A percentile compares a stretch with the other conserved stretches of the same genome.
Evolutionary conservation across 768 basidiomycete species (phyloP).

Genomic region (Pleurotus sapidus): DNA sequence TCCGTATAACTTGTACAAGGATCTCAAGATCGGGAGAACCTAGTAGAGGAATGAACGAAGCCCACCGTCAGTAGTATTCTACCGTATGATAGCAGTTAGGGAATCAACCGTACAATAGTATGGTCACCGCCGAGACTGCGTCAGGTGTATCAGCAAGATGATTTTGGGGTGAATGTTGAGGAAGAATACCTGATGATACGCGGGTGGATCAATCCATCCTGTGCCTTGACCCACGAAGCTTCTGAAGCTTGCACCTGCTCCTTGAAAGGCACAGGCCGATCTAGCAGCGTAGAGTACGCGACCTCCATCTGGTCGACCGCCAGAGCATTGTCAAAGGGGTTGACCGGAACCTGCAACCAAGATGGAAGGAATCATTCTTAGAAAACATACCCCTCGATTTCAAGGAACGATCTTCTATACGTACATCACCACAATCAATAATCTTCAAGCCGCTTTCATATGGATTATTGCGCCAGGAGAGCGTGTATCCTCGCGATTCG

Average conservation of each 20-base stretch:
- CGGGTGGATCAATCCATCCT: conserved; percentile 66
- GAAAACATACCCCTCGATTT: neutral
- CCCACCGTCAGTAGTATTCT: conserved; percentile 6
- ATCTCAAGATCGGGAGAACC: conserved; percentile 80
- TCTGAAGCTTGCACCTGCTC: conserved; percentile 38
- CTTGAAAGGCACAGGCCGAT: conserved; percentile 43
- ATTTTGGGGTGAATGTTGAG: neutral
- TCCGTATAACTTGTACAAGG: conserved; percentile 76
- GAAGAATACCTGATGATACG: conserved; percentile 57
- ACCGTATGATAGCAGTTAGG: no score
- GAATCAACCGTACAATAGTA: conserved; percentile 54
- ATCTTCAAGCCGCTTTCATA: conserved; percentile 55
- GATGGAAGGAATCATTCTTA: neutral
- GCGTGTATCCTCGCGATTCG: conserved; percentile 55
- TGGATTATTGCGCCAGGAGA: conserved; percentile 72
- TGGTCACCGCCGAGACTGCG: conserved; percentile 85
- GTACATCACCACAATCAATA: conserved; percentile 84
- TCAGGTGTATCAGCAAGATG: neutral
- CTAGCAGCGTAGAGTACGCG: conserved; percentile 74
- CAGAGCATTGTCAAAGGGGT: conserved; percentile 77
- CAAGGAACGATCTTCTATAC: conserved; percentile 7
- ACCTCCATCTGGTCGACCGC: conserved; percentile 87
- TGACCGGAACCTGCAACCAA: conserved; percentile 60
- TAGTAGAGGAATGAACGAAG: conserved; percentile 35
- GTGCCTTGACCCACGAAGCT: conserved; percentile 36